These are phyloP conservation scores for Cladosporium austrohemisphaericum DNA, from an alignment of 2,329 filamentous ascomycete genomes.

Conservation along the genomic window DNA sequence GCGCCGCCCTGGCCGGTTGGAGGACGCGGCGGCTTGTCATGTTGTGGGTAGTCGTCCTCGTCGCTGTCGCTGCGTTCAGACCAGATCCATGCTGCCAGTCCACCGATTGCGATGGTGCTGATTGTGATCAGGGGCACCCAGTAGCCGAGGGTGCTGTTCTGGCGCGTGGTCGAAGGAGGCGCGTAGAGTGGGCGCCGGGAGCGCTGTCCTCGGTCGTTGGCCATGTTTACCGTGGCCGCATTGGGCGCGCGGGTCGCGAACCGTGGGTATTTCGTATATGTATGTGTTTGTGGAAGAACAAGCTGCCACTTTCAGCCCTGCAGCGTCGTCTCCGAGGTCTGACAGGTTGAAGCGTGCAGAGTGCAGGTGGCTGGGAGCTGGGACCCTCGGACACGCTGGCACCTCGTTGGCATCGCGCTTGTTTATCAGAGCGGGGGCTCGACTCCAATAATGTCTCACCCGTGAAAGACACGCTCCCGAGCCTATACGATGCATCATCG, in stretches of 20 bases:
- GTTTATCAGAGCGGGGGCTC: no score
- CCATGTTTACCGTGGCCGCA: slow-evolving; percentile 24
- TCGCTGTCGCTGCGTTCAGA: slow-evolving; percentile 77
- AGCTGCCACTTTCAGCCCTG: no score
- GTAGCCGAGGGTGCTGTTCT: slow-evolving; percentile 62
- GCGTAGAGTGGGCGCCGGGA: slow-evolving; percentile 49
- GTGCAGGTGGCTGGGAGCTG: no score
- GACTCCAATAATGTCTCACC: no score
- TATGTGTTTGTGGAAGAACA: background rate
- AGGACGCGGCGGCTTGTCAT: slow-evolving; percentile 32
- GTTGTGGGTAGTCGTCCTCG: slow-evolving; percentile 58
- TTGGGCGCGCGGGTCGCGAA: slow-evolving; percentile 4
- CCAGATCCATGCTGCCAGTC: slow-evolving; percentile 89
- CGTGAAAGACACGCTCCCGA: no score
- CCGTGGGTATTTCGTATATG: background rate
- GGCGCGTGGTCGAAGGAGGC: slow-evolving; percentile 43
- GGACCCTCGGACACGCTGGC: no score
- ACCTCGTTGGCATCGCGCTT: no score
- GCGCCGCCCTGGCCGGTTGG: slow-evolving; percentile 18
- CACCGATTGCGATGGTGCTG: slow-evolving; percentile 80
- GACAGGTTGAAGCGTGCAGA: no score
- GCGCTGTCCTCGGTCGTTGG: slow-evolving; percentile 52
- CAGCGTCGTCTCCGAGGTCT: no score
- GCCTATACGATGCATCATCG: no score
- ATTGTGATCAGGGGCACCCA: slow-evolving; percentile 88